Conservation (phyloP, 108 stramenopile genomes). For the Nitzschia inconspicua region DNA sequence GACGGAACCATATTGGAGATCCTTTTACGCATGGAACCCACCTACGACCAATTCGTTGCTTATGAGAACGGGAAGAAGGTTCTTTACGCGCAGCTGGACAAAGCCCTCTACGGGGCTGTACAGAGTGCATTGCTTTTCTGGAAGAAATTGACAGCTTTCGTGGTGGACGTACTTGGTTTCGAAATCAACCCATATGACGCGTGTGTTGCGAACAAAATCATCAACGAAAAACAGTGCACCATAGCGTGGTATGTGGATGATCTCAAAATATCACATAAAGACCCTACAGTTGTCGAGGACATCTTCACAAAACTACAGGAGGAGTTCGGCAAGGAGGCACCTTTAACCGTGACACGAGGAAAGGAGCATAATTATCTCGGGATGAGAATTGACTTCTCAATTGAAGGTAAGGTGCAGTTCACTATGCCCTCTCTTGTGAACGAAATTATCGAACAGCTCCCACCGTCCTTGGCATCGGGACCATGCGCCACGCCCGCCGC, state of each 20-base stretch:
- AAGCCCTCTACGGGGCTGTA: too few species aligned
- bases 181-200: too few species aligned
- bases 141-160: too few species aligned
- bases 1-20: too few species aligned
- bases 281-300: conserved; percentile 4
- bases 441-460: conserved; percentile 2
- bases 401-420: conserved; percentile 12
- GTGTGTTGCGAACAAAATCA: conserved; percentile 39
- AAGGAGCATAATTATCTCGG: conserved; percentile 43
- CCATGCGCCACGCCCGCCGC: conserved; percentile 24
- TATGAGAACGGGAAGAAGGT: too few species aligned
- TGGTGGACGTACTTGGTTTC: too few species aligned
- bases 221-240: conserved; percentile 27
- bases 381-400: conserved; percentile 27
- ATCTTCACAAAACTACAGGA: conserved; percentile 1
- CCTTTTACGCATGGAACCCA: too few species aligned
- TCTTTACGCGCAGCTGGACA: too few species aligned
- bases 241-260: conserved; percentile 33
- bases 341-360: conserved; percentile 26
- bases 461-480: neutral
- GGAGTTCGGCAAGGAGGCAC: conserved; percentile 6
- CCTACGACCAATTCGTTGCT: too few species aligned
- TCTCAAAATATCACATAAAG: conserved; percentile 28
- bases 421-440: conserved; percentile 17
- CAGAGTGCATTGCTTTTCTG: too few species aligned